A percentile compares a stretch with the other conserved stretches of the same genome.
Evolutionary conservation across 2,329 filamentous ascomycete genomes (phyloP).

Genomic region (Neoascochyta sp.): DNA sequence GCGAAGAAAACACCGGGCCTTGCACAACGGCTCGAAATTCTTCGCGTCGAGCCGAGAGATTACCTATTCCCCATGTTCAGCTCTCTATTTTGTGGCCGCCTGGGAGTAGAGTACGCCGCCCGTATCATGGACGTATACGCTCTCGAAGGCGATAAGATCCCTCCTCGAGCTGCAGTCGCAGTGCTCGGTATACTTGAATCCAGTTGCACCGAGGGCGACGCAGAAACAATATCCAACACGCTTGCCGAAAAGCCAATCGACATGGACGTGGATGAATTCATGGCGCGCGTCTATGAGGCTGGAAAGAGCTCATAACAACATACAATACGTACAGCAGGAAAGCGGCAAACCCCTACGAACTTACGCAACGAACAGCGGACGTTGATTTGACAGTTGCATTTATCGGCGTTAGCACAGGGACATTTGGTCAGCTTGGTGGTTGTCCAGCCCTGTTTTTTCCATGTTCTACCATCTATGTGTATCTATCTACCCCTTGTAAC

Average conservation of each 20-base stretch:
- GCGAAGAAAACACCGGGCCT: constrained; percentile 61
- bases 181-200: constrained; percentile 55
- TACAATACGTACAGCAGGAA: too few species aligned
- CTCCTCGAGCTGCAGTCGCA: constrained; percentile 69
- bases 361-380: too few species aligned
- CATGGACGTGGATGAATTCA: constrained; percentile 28
- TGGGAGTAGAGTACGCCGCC: constrained; percentile 66
- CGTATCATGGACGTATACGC: constrained; percentile 79
- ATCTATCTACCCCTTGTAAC: too few species aligned
- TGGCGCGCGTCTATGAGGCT: constrained; percentile 33
- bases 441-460: too few species aligned
- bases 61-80: constrained; percentile 62
- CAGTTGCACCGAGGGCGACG: constrained; percentile 35
- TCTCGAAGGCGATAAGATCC: constrained; percentile 72
- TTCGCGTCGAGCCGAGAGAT: constrained; percentile 40
- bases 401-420: too few species aligned
- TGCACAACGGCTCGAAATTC: constrained; percentile 56
- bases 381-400: too few species aligned
- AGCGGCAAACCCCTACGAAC: too few species aligned
- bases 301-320: too few species aligned
- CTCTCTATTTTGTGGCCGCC: constrained; percentile 57
- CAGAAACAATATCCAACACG: constrained; percentile 19
- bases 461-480: too few species aligned
- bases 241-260: constrained; percentile 16
- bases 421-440: too few species aligned